phyloP scores from a whole-genome alignment of 2,329 filamentous ascomycete species.

The Cladophialophora chaetospira region DNA sequence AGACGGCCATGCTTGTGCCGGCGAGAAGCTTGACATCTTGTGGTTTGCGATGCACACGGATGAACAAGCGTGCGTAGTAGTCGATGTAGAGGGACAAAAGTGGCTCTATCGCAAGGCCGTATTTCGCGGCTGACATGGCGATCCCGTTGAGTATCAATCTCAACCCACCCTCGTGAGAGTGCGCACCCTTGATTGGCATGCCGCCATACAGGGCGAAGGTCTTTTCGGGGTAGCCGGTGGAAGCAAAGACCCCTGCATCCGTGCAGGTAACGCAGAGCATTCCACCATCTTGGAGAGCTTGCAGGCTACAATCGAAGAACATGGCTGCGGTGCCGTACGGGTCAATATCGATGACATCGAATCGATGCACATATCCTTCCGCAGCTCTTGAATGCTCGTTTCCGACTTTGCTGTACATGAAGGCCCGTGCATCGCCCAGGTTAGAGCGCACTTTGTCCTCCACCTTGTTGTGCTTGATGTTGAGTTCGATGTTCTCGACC shows the following conservation, averaged over 20 bases:
- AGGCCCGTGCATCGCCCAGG: slow-evolving; percentile 79
- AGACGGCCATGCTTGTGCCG: slow-evolving; percentile 89
- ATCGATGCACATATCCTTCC: slow-evolving; percentile 56
- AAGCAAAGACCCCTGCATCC: slow-evolving; percentile 92
- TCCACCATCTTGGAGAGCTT: slow-evolving; percentile 83
- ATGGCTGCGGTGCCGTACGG: slow-evolving; percentile 92
- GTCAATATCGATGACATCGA: slow-evolving; percentile 94
- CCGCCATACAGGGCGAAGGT: slow-evolving; percentile 92
- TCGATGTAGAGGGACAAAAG: slow-evolving; percentile 92
- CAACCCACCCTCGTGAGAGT: slow-evolving; percentile 86
- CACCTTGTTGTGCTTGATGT: slow-evolving; percentile 80
- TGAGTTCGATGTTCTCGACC: slow-evolving; percentile 77
- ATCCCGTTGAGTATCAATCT: slow-evolving; percentile 83
- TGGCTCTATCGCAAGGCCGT: slow-evolving; percentile 87
- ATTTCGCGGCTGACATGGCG: slow-evolving; percentile 76
- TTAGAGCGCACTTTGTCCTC: slow-evolving; percentile 70
- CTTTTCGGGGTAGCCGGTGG: slow-evolving; percentile 92
- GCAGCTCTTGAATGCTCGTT: slow-evolving; percentile 39
- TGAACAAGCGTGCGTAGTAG: slow-evolving; percentile 89
- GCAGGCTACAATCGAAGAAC: slow-evolving; percentile 88
- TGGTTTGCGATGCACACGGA: slow-evolving; percentile 76
- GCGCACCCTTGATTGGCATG: slow-evolving; percentile 76
- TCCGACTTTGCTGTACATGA: slow-evolving; percentile 80
- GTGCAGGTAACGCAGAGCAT: slow-evolving; percentile 95
- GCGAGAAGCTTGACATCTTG: slow-evolving; percentile 87